Conservation (phyloP, 1,284 basidiomycete genomes). For the Apiotrichum gamsii region DNA sequence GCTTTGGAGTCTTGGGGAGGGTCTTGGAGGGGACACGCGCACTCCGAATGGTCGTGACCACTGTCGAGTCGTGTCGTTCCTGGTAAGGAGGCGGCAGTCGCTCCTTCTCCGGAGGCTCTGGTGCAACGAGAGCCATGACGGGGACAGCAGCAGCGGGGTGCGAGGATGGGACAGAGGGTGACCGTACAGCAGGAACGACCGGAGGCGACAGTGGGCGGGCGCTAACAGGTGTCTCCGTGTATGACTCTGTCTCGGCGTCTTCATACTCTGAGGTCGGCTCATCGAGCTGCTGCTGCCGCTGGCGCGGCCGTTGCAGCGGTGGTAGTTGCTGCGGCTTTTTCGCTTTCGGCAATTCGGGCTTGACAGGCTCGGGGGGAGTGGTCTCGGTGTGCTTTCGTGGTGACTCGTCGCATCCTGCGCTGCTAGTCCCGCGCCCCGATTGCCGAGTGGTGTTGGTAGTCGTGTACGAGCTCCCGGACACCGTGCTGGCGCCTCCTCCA, state of each 20-base stretch:
- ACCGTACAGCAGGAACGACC: too few species aligned
- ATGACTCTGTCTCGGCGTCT: background rate
- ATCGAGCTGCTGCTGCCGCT: too few species aligned
- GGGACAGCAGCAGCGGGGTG: too few species aligned
- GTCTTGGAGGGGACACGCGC: background rate
- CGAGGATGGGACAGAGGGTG: too few species aligned
- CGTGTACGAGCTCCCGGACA: slow-evolving; percentile 1
- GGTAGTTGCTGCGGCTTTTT: background rate
- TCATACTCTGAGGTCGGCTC: background rate
- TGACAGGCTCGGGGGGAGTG: background rate
- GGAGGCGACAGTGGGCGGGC: background rate
- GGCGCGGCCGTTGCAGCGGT: too few species aligned
- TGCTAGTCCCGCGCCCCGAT: slow-evolving; percentile 1
- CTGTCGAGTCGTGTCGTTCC: background rate
- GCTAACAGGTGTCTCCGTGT: too few species aligned
- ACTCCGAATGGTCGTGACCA: slow-evolving; percentile 1
- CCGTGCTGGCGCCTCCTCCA: background rate
- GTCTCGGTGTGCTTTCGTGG: slow-evolving; percentile 18
- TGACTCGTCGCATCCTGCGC: slow-evolving; percentile 10
- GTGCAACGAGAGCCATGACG: background rate
- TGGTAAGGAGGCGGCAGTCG: background rate
- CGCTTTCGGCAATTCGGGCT: background rate
- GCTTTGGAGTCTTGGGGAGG: background rate
- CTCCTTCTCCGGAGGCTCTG: background rate
- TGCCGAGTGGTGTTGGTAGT: background rate